Percentiles rank a stretch among this genome's conserved stretches.
phyloP scores from a whole-genome alignment of 1,284 basidiomycete species.

The Agaricales sp. region DNA sequence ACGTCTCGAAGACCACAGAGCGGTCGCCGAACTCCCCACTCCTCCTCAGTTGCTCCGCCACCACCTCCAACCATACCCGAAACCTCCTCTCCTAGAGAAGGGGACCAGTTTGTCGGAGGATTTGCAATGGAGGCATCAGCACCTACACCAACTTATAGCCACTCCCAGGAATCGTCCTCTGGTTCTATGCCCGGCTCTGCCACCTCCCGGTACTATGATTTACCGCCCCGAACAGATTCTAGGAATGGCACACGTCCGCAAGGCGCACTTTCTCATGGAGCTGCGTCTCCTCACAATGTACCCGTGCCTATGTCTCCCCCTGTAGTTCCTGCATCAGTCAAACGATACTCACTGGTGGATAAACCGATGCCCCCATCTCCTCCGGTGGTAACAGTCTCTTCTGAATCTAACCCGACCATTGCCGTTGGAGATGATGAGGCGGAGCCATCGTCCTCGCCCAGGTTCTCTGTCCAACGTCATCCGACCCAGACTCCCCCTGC shows the following conservation, averaged over 20 bases:
- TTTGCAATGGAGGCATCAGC: slow-evolving; percentile 28
- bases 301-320: no score
- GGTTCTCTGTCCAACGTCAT: not conserved
- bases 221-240: not conserved
- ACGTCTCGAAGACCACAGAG: not conserved
- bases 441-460: not conserved
- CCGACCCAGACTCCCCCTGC: not conserved
- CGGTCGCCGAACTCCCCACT: not conserved
- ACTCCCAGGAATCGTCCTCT: no score
- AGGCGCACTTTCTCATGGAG: slow-evolving; percentile 9
- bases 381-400: slow-evolving; percentile 8
- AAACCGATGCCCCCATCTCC: slow-evolving; percentile 32
- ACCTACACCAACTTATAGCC: no score
- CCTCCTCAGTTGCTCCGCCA: not conserved
- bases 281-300: slow-evolving; percentile 10
- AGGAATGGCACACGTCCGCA: slow-evolving; percentile 8
- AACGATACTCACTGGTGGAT: slow-evolving; percentile 69
- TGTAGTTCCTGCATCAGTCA: slow-evolving; percentile 47
- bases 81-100: slow-evolving; percentile 9
- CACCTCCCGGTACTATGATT: slow-evolving; percentile 1
- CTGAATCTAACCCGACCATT: not conserved
- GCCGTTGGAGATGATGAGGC: not conserved
- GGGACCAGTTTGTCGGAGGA: slow-evolving; percentile 39
- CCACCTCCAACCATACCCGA: not conserved
- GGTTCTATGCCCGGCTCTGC: slow-evolving; percentile 4